Percentiles rank a stretch among this genome's conserved stretches.
These are phyloP conservation scores for Monotropa hypopitys DNA, from an alignment of 179 eudicot genomes.

Conservation along the genomic window DNA sequence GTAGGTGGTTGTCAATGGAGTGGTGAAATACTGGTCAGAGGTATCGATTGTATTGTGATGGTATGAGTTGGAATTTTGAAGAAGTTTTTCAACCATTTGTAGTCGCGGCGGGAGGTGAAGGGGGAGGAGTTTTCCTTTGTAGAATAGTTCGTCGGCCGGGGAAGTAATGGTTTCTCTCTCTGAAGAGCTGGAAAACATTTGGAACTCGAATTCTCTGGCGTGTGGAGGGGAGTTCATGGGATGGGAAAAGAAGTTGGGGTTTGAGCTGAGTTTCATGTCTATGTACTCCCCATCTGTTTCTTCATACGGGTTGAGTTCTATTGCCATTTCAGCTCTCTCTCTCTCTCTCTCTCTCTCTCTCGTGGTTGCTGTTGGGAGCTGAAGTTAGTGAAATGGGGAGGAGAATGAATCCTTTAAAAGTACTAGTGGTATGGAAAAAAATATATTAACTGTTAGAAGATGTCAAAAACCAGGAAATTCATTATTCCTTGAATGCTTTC, in stretches of 20 bases:
- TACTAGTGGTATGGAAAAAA: constrained; percentile 14
- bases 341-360: constrained; percentile 3
- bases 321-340: constrained; percentile 22
- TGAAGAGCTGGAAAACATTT: constrained; percentile 26
- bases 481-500: constrained; percentile 15
- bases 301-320: constrained; percentile 13
- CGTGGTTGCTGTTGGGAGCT: constrained; percentile 2
- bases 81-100: constrained; percentile 39
- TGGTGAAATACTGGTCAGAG: constrained; percentile 30
- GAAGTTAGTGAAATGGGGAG: constrained; percentile 6
- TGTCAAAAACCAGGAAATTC: constrained; percentile 9
- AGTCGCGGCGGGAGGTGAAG: constrained; percentile 25
- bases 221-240: constrained; percentile 12
- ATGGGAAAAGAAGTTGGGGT: constrained; percentile 15
- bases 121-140: constrained; percentile 45
- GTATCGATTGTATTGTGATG: constrained; percentile 7
- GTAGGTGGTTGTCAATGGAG: constrained; percentile 35
- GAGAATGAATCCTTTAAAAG: constrained; percentile 9
- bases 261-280: constrained; percentile 29
- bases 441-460: constrained; percentile 14
- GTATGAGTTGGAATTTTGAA: constrained; percentile 15
- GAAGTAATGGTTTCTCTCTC: constrained; percentile 30
- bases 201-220: constrained; percentile 39
- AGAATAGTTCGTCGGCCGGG: constrained; percentile 52
- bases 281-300: constrained; percentile 32